phyloP scores from a whole-genome alignment of 2,329 filamentous ascomycete genomes.

The Cadophora sp. region DNA sequence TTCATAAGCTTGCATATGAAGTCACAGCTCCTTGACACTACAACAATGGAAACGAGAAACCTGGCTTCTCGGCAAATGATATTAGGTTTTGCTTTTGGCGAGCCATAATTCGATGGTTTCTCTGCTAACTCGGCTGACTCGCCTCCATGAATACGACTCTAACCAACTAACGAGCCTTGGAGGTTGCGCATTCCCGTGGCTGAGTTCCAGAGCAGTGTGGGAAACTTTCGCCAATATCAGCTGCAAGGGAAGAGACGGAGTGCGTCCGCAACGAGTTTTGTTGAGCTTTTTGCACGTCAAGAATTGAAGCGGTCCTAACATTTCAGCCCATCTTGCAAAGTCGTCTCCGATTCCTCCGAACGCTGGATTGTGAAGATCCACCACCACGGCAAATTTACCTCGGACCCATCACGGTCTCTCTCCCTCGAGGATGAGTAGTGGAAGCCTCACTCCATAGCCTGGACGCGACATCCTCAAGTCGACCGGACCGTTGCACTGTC shows the following conservation, averaged over 20 bases:
- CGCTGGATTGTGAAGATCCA: constrained; percentile 9
- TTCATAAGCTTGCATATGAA: constrained; percentile 21
- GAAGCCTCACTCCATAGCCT: neutral
- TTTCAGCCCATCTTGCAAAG: neutral
- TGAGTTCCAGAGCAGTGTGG: constrained; percentile 28
- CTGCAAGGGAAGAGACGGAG: neutral
- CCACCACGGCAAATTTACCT: neutral
- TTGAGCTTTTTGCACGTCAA: constrained; percentile 10
- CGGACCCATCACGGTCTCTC: neutral
- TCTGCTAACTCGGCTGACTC: constrained; percentile 22
- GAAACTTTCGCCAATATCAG: constrained; percentile 2
- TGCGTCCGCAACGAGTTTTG: neutral
- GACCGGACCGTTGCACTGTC: neutral
- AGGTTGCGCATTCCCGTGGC: constrained; percentile 30
- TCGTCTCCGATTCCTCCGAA: neutral
- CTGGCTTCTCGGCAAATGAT: constrained; percentile 4
- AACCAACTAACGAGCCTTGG: constrained; percentile 5
- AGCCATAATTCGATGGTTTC: constrained; percentile 19
- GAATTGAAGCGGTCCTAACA: neutral
- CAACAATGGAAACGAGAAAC: neutral
- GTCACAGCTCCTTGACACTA: neutral
- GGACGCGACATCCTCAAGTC: neutral
- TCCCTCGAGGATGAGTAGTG: neutral
- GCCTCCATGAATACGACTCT: constrained; percentile 1
- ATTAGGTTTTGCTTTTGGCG: constrained; percentile 23